phyloP scores from a whole-genome alignment of 1,284 basidiomycete species.

The Leccinum insolens region DNA sequence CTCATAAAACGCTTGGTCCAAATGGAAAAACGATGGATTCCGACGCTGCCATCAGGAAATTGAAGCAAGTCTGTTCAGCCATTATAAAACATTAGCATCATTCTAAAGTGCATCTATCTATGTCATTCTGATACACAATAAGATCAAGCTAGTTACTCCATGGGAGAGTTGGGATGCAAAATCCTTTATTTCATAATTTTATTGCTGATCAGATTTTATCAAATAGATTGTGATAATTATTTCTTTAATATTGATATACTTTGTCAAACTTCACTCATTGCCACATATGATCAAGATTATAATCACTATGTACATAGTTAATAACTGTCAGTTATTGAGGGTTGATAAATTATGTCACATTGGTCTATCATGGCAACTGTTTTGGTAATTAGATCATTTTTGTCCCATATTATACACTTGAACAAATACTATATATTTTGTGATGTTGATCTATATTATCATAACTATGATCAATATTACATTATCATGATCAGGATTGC shows the following conservation, averaged over 20 bases:
- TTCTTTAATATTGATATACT: not conserved
- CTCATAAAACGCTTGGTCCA: slow-evolving; percentile 73
- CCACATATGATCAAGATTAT: too few species aligned
- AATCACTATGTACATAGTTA: too few species aligned
- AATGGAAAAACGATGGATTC: slow-evolving; percentile 79
- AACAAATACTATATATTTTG: too few species aligned
- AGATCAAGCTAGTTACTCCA: not conserved
- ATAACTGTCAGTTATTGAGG: too few species aligned
- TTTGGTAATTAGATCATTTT: too few species aligned
- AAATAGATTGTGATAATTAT: not conserved
- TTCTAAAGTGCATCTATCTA: not conserved
- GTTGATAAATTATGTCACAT: too few species aligned
- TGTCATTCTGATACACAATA: not conserved
- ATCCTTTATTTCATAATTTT: not conserved
- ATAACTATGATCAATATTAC: not conserved
- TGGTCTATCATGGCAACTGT: too few species aligned
- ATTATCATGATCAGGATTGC: too few species aligned
- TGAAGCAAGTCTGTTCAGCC: not conserved
- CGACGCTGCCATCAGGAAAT: slow-evolving; percentile 41
- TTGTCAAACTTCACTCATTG: not conserved
- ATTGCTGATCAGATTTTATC: not conserved
- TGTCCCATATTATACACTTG: too few species aligned
- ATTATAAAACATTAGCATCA: not conserved
- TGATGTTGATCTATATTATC: not conserved
- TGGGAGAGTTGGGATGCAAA: not conserved